Base-by-base conservation (phyloP, 2,329 filamentous ascomycete genomes). In the Neoascochyta sp. region DNA sequence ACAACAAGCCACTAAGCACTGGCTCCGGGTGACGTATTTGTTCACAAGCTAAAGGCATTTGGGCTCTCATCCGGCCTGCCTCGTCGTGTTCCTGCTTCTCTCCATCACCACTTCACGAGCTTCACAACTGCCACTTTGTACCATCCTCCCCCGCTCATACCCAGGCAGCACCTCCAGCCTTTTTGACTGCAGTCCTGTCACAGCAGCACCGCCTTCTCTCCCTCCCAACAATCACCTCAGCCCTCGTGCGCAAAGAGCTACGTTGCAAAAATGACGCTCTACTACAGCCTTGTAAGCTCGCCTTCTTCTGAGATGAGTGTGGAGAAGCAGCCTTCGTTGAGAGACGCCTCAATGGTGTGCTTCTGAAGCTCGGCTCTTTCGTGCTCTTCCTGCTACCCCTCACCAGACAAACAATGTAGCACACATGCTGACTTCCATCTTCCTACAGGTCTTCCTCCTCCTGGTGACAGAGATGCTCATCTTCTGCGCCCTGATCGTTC, bases 391-490 rank as follows among this genome's bases (percentile, higher is more conserved):
- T 19, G 12, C 25, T 19, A 19, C 19, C 16, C 17, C 16, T 20
- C 27, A 16, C 6, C 7, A 4, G 25, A 31, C 10, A 15, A 22
- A 16, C 29, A 14, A 47, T 35, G 27, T 39, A 41, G 37, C 38
- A 31, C 41, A 43, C 32, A 29, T 54, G 47, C 57, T 61, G 45
- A 61, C 51, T 40, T 29, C 32, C 42, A 23, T 47, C 16, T 35
- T 32, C 32, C 24, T 28, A 24, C 55, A 92, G 86, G 86, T 92
- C 55, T 93, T 93, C 69, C 65, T 84, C 62, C 78, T 90, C 54
- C 73, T 92, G 54, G 78, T 92, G 67, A 73, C 80, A 54, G 86
- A 92, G 79, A 90, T 92, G 83, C 70, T 69, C 40, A 70, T 93
- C 52, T 88, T 89, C 69, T 76, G 85, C 73, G 70, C 84, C 47